phyloP scores from a whole-genome alignment of 805 yeast species.

The Maudiozyma barnettii region DNA sequence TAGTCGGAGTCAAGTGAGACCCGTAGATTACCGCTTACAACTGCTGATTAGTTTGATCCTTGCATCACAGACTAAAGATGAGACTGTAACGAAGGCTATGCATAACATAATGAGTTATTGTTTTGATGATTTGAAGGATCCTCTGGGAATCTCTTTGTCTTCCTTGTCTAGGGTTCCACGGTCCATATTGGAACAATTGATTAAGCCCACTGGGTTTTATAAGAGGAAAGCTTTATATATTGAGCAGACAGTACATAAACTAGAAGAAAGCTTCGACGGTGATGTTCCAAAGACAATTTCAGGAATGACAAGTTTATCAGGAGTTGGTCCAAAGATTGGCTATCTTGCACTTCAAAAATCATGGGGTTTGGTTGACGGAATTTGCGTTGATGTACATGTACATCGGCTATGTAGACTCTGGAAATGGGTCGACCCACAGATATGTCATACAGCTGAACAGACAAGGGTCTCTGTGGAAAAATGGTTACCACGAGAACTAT shows the following conservation, averaged over 20 bases:
- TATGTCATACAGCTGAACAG: constrained; percentile 56
- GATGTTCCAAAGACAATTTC: constrained; percentile 66
- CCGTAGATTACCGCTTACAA: constrained; percentile 51
- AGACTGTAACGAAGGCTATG: constrained; percentile 68
- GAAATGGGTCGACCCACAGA: constrained; percentile 52
- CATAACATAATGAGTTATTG: constrained; percentile 42
- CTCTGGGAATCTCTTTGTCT: constrained; percentile 48
- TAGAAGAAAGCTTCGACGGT: constrained; percentile 41
- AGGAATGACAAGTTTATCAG: constrained; percentile 63
- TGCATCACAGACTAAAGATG: constrained; percentile 87
- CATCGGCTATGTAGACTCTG: constrained; percentile 71
- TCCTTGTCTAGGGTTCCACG: constrained; percentile 42
- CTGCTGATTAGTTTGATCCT: constrained; percentile 70
- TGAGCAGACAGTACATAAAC: constrained; percentile 45
- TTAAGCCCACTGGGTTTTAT: constrained; percentile 77
- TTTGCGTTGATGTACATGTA: constrained; percentile 88
- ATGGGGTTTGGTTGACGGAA: constrained; percentile 66
- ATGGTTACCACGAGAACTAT: constrained; percentile 63
- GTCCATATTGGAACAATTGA: constrained; percentile 47
- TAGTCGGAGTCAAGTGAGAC: constrained; percentile 17
- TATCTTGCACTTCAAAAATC: constrained; percentile 68
- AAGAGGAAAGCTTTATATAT: constrained; percentile 64
- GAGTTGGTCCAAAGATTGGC: constrained; percentile 95
- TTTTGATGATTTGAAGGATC: constrained; percentile 27
- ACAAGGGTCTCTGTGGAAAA: constrained; percentile 57